Evolutionary conservation across 768 basidiomycete genomes (phyloP), one percentile per base, ranked within the genome.

Genomic region (Collybia sp.): DNA sequence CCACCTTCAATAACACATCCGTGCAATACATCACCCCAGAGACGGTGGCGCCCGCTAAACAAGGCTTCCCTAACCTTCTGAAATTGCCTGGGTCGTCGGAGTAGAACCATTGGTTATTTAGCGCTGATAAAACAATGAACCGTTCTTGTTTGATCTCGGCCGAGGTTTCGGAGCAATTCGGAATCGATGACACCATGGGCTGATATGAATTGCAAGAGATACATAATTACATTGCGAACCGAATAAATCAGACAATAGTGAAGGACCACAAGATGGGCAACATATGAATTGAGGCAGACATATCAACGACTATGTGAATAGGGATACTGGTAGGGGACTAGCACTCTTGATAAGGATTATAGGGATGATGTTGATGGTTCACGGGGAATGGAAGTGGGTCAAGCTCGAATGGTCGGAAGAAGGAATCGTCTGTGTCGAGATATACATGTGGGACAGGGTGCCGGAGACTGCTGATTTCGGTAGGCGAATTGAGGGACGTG

Each of bases 331-430:
- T 60, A 61, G 47, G 47, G 25, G 55, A 65, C 75, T 83, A 85
- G 66, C 83, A 85, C 65, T 82, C 79, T 69, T 77, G 73, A 65
- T 79, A 79, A 62, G 64, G 60, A 75, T 75, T 72, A 74, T 76
- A 75, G 54, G 73, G 64, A 59, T 65, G 69, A 62, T 66, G 61
- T 55, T 72, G 69, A 62, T 73, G 71, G 55, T 76, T 25, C 25
- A 25, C 69, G 55, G 80, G 74, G 58, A 84, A 87, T 39, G 87
- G 85, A 46, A 85, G 76, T 32, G 85, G 79, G 55, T 87, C 84
- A 61, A 83, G 67, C 63, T 84, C 81, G 52, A 83, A 84, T 32
- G 74, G 73, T 58, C 77, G 77, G 65, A 82, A 79, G 56, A 75
- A 80, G 36, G 76, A 71, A 64, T 80, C 72, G 68, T 79, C 69